Evolutionary conservation across 768 basidiomycete genomes (phyloP).

Genomic region (Phylloporus rhodoxanthus): DNA sequence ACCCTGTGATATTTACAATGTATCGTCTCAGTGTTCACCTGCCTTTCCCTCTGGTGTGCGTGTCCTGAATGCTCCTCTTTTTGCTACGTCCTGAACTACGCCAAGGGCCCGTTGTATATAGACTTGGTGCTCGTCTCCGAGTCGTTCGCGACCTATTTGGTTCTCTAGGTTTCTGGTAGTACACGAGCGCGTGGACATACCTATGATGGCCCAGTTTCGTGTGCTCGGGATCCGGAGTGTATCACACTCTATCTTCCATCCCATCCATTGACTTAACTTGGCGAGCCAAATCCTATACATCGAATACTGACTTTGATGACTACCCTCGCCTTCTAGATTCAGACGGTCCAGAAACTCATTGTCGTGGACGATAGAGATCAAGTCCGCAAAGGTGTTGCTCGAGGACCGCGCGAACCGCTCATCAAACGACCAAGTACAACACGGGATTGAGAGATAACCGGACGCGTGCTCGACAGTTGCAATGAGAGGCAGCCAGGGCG

Average conservation of each 20-base stretch:
- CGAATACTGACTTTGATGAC: conserved; percentile 64
- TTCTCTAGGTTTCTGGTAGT: background rate
- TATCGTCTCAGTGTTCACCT: conserved; percentile 15
- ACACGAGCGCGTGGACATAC: conserved; percentile 38
- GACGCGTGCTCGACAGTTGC: conserved; percentile 55
- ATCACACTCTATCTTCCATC: conserved; percentile 87
- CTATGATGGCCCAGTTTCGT: conserved; percentile 86
- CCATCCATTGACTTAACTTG: conserved; percentile 60
- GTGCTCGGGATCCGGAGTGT: conserved; percentile 87
- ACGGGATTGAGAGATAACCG: conserved; percentile 81
- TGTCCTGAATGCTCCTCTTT: conserved; percentile 67
- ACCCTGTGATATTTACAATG: conserved; percentile 1
- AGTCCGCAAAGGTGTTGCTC: conserved; percentile 24
- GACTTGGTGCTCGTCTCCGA: conserved; percentile 9
- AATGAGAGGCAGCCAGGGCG: conserved; percentile 88
- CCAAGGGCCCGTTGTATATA: conserved; percentile 37
- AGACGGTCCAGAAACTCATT: conserved; percentile 38
- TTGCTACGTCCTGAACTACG: conserved; percentile 51
- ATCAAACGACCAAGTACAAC: conserved; percentile 85
- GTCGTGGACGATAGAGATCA: conserved; percentile 9
- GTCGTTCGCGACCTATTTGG: conserved; percentile 24
- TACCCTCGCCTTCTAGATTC: conserved; percentile 59
- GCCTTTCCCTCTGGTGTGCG: conserved; percentile 68
- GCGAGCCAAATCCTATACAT: conserved; percentile 87
- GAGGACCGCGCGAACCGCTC: conserved; percentile 50